Base-by-base conservation (phyloP, 2,329 filamentous ascomycete genomes). In the Penicillium expansum region DNA sequence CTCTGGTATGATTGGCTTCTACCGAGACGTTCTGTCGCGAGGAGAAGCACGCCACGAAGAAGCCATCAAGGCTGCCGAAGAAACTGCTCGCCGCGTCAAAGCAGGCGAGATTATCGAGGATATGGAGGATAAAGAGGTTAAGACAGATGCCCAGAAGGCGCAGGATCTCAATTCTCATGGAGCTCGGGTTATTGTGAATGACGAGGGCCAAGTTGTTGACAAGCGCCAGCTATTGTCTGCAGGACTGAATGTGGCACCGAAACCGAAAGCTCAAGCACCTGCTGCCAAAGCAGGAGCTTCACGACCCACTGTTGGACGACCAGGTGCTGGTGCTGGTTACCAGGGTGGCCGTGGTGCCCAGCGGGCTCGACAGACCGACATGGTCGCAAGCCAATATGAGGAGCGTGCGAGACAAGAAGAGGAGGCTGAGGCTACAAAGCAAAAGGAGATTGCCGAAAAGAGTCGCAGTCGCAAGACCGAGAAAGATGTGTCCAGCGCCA, bases 131-230 rank as follows among this genome's bases (percentile, higher is more conserved):
- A 61, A 63, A 20, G 65, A 62, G 9, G 69, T 77, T 60, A 77
- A 77, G 63, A 77, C 73, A 0, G 83, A 83, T 44, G 77, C 76
- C 0, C 79, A 86, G 57, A 67, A 82, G n/a, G 82, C 82, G 0
- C 79, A 78, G 24, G 83, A 86, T 56, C 67, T 85, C 38, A 81
- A 80, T 52, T 76, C 77, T 10, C 66, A 66, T 8, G 77, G 77
- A 20, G 83, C 83, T 27, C 77, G 79, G 32, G 77, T 87, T 42
- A 75, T 80, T 11, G 65, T 87, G 59, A 87, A 87, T 60, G 85
- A 88, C 37, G 85, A 88, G 41, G 85, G 85, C 3, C 80, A 86
- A 61, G 79, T 88, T 9, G 81, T 84, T 30, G 85, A 88, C 64
- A 87, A 86, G 70, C 77, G 85, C 7, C 83, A 87, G 64, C 71